Percentiles rank a stretch among this genome's conserved stretches.
These are phyloP conservation scores for Phytophthora pisi DNA, from an alignment of 352 stramenopile species.

Conservation along the genomic window DNA sequence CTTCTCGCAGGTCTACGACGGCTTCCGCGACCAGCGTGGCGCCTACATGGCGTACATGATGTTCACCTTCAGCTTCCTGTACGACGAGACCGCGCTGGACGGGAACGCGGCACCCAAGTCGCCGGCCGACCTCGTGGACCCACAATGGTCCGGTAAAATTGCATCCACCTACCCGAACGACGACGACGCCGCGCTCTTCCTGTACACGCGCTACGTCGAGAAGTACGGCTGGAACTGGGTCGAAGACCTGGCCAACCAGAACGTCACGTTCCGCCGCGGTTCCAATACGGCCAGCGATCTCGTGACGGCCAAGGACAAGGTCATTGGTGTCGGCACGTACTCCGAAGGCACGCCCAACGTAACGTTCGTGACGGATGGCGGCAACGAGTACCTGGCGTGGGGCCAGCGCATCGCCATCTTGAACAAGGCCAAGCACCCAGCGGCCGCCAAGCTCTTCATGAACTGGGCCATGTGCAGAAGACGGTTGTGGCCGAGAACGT, in stretches of 20 bases:
- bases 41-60: conserved; percentile 48
- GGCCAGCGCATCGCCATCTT: conserved; percentile 64
- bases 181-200: conserved; percentile 56
- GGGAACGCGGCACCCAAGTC: conserved; percentile 25
- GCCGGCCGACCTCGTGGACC: conserved; percentile 36
- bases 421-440: conserved; percentile 56
- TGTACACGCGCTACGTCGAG: conserved; percentile 52
- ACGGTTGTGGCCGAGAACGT: conserved; percentile 32
- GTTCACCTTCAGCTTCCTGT: conserved; percentile 54
- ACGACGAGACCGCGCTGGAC: conserved; percentile 34
- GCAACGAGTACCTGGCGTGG: conserved; percentile 47
- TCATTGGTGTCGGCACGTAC: conserved; percentile 36
- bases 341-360: conserved; percentile 21
- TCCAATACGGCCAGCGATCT: conserved; percentile 38
- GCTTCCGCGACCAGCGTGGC: conserved; percentile 39
- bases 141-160: conserved; percentile 46
- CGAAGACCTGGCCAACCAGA: conserved; percentile 44
- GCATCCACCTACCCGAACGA: conserved; percentile 56
- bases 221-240: conserved; percentile 65
- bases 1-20: conserved; percentile 59
- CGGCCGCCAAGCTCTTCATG: conserved; percentile 61
- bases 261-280: conserved; percentile 42
- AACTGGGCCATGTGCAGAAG: conserved; percentile 57
- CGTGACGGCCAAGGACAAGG: conserved; percentile 36
- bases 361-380: conserved; percentile 33